These are phyloP conservation scores for Calamus simplicifolius DNA, from an alignment of 176 grass and related monocot genomes.

Conservation along the genomic window DNA sequence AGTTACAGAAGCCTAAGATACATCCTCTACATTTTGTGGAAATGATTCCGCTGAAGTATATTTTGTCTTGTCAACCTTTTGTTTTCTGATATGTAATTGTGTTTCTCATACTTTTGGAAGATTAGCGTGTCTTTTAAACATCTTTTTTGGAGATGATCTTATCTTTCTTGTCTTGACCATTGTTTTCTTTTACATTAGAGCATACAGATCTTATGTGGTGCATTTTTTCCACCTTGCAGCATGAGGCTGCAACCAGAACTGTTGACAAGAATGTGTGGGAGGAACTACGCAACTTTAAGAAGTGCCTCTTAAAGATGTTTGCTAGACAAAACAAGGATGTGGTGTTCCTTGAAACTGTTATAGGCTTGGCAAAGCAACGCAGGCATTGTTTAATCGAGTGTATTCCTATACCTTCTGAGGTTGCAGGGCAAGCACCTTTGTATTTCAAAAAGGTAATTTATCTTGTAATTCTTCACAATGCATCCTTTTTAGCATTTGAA, in stretches of 20 bases:
- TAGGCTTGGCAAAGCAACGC: slow-evolving; percentile 56
- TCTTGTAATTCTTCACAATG: not conserved
- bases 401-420: slow-evolving; percentile 61
- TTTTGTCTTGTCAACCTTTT: no score
- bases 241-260: slow-evolving; percentile 72
- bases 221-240: slow-evolving; percentile 28
- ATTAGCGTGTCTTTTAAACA: no score
- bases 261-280: slow-evolving; percentile 77
- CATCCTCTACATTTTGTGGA: no score
- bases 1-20: no score
- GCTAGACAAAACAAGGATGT: slow-evolving; percentile 65
- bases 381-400: slow-evolving; percentile 86
- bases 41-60: no score
- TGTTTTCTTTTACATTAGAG: no score
- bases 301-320: slow-evolving; percentile 85
- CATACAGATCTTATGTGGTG: no score
- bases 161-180: no score
- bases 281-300: slow-evolving; percentile 98
- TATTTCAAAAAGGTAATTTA: slow-evolving; percentile 82
- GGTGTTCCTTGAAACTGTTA: slow-evolving; percentile 81
- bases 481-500: no score
- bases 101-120: no score
- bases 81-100: no score
- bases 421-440: slow-evolving; percentile 73
- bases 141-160: no score